These are phyloP conservation scores for Avena atlantica DNA, from an alignment of 176 grass and related monocot species.

Conservation along the genomic window DNA sequence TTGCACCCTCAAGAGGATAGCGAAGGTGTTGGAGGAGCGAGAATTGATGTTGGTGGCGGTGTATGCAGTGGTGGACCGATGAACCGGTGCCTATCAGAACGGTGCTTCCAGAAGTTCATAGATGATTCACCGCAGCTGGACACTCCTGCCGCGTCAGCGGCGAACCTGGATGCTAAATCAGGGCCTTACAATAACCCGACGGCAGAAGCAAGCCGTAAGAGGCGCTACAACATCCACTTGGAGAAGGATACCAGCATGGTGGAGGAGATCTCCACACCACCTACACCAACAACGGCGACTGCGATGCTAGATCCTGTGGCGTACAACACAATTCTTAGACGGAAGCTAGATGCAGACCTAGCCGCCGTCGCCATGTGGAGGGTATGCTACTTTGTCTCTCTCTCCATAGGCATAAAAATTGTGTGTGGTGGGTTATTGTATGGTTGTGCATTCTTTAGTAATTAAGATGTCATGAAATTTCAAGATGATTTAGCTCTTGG, in stretches of 20 bases:
- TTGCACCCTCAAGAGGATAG: background rate
- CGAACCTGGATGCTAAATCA: background rate
- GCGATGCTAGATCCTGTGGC: constrained; percentile 48
- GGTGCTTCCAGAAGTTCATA: constrained; percentile 63
- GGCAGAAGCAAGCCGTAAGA: background rate
- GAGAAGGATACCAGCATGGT: background rate
- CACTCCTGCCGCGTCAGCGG: background rate
- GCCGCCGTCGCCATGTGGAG: constrained; percentile 70
- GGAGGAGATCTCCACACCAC: background rate
- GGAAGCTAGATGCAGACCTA: constrained; percentile 68
- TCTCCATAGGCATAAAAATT: background rate
- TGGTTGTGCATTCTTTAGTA: background rate
- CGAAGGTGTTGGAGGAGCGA: background rate
- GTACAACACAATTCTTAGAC: constrained; percentile 64
- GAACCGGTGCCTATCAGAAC: constrained; percentile 40
- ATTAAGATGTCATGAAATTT: background rate
- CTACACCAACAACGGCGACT: background rate
- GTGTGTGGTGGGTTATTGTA: background rate
- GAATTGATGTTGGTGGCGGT: background rate
- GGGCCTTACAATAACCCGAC: background rate
- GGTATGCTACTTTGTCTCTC: constrained; percentile 35
- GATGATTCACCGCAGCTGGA: constrained; percentile 41
- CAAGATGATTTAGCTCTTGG: background rate
- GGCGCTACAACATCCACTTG: background rate
- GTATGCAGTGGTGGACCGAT: background rate